phyloP scores from a whole-genome alignment of 2,329 filamentous ascomycete genomes.

The Colletotrichum cereale region DNA sequence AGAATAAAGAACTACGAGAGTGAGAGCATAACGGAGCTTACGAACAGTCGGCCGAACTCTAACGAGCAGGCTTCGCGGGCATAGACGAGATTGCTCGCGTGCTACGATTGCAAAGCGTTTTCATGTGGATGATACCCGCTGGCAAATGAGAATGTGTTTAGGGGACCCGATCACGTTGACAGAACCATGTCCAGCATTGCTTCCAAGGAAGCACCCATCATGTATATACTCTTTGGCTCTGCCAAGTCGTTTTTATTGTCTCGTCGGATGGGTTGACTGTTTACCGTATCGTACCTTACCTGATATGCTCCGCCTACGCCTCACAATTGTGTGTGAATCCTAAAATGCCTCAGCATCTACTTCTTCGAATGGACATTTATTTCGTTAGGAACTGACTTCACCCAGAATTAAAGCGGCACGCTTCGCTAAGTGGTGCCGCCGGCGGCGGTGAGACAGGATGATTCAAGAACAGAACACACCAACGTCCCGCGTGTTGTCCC shows the following conservation, averaged over 20 bases:
- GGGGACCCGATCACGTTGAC: background rate
- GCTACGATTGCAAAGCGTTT: conserved; percentile 1
- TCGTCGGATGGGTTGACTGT: background rate
- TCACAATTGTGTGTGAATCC: background rate
- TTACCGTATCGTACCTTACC: background rate
- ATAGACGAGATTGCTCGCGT: conserved; percentile 2
- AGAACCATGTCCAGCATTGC: background rate
- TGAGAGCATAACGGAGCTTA: conserved; percentile 65
- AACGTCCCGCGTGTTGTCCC: conserved; percentile 9
- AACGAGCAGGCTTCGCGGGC: conserved; percentile 45
- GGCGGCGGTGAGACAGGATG: too few species aligned
- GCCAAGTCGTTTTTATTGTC: background rate
- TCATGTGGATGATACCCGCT: conserved; percentile 29
- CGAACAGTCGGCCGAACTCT: conserved; percentile 53
- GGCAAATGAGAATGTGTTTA: conserved; percentile 1
- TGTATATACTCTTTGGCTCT: background rate
- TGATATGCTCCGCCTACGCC: background rate
- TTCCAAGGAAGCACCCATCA: background rate
- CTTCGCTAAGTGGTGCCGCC: background rate
- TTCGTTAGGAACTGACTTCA: background rate
- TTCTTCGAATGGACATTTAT: too few species aligned
- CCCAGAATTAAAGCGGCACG: background rate
- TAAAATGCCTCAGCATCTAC: background rate
- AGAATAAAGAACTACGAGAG: conserved; percentile 56
- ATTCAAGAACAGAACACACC: background rate